Conservation (phyloP, 164 flowering plant species). For the Dillenia suffruticosa region DNA sequence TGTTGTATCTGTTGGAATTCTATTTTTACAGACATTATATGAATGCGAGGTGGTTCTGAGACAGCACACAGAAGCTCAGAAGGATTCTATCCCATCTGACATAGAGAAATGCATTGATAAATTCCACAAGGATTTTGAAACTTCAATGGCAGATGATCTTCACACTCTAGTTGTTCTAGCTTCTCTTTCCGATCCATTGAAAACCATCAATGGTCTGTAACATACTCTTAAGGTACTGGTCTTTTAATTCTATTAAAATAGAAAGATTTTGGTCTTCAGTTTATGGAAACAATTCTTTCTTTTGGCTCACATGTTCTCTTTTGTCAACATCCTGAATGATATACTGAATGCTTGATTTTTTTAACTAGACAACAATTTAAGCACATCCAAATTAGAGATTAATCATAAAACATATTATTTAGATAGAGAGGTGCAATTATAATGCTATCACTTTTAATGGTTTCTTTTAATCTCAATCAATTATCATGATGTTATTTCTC, state of each 20-base stretch:
- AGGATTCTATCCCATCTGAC: constrained; percentile 46
- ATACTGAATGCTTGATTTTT: no score
- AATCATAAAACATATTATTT: no score
- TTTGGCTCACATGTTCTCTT: no score
- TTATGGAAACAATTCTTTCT: no score
- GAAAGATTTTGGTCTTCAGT: no score
- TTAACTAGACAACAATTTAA: no score
- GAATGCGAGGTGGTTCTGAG: constrained; percentile 57
- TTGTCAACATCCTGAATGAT: no score
- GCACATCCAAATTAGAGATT: no score
- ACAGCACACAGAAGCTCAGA: constrained; percentile 25
- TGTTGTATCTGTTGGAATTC: constrained; percentile 5
- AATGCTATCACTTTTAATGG: no score
- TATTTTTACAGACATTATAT: constrained; percentile 62
- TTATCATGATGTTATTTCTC: no score
- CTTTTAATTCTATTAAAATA: not conserved
- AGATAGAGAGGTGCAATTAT: no score
- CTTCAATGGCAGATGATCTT: constrained; percentile 87
- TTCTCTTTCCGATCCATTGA: constrained; percentile 81
- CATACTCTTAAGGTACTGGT: constrained; percentile 83
- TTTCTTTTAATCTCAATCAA: no score
- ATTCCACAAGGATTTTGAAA: constrained; percentile 45
- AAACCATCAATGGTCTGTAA: constrained; percentile 78
- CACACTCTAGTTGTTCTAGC: constrained; percentile 81
- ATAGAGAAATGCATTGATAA: constrained; percentile 41